A percentile compares a stretch with the other conserved stretches of the same genome.
Conservation (phyloP, 495 filamentous ascomycete species). For the Penicillium paradoxum region DNA sequence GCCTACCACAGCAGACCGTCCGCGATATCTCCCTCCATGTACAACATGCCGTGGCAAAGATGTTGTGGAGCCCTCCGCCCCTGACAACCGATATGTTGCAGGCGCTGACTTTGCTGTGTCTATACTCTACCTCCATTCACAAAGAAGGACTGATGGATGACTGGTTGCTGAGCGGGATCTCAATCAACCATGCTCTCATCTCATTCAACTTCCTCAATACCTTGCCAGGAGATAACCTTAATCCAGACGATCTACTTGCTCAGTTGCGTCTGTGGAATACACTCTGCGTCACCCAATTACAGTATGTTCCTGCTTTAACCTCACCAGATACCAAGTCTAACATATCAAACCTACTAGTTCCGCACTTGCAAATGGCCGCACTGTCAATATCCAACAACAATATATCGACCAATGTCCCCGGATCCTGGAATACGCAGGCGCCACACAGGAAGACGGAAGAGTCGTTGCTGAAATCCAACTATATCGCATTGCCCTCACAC, state of each 20-base stretch:
- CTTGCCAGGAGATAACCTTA: conserved; percentile 18
- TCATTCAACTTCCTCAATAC: conserved; percentile 32
- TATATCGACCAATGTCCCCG: conserved; percentile 34
- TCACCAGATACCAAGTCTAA: not conserved
- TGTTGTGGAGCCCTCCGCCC: conserved; percentile 32
- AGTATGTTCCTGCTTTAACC: conserved; percentile 21
- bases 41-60: conserved; percentile 29
- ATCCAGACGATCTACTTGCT: conserved; percentile 28
- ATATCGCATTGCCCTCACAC: conserved; percentile 28
- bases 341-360: conserved; percentile 19
- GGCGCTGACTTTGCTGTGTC: conserved; percentile 34
- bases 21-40: conserved; percentile 35
- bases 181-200: conserved; percentile 37
- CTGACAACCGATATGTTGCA: conserved; percentile 35
- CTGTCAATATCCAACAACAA: conserved; percentile 30
- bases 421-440: conserved; percentile 32
- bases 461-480: conserved; percentile 38
- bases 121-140: conserved; percentile 34
- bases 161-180: conserved; percentile 41
- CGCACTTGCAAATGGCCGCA: conserved; percentile 35
- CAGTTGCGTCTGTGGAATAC: conserved; percentile 40
- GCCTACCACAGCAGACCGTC: conserved; percentile 27
- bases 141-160: conserved; percentile 37
- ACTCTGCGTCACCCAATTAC: conserved; percentile 35
- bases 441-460: conserved; percentile 32